Base-by-base conservation (phyloP, 1,139 yeast genomes). In the Hanseniaspora sp. region DNA sequence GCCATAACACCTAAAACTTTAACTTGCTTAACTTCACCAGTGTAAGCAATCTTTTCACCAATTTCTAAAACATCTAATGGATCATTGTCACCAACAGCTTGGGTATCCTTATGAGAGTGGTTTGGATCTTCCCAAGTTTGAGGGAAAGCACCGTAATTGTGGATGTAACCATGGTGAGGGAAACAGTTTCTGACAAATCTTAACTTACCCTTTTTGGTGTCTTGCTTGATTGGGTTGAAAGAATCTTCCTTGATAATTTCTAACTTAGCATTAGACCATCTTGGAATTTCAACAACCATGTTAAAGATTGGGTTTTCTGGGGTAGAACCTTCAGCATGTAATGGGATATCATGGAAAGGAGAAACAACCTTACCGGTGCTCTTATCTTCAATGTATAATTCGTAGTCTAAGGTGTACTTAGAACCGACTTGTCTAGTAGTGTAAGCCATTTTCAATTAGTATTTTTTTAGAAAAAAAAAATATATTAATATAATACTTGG, bases 91-190 rank as follows among this genome's bases (percentile, higher is more conserved):
- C 96, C 95, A 61, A 69, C 78, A 57, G 88, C 86, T 64, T 82
- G 82, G 58, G 94, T 83, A 67, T 83, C 92, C 59, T 86, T 83
- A 71, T 83, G 84, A 56, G 72, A 68, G 58, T 64, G 69, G 61
- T 79, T 79, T 56, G 94, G 94, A 64, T 87, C 95, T 71, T 87
- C 96, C 95, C 95, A 87, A 35, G 96, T 87, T 71, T 86, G 95
- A 55, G 96, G 95, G 74, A 87, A 80, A 34, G 95, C 95, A 64
- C 96, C 96, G 66, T 87, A 87, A 74, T 86, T 87, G 73, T 85
- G 95, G 61, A 90, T 79, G 72, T 86, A 86, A 58, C 96, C 96
- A 64, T 85, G 87, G 70, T 80, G 84, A 42, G 96, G 96, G 78
- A 86, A 87, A 64, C 87, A 77, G 73, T 87, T 87, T 71, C 86